Evolutionary conservation across 2,329 filamentous ascomycete species (phyloP).

Genomic region (Venturia pyrina): DNA sequence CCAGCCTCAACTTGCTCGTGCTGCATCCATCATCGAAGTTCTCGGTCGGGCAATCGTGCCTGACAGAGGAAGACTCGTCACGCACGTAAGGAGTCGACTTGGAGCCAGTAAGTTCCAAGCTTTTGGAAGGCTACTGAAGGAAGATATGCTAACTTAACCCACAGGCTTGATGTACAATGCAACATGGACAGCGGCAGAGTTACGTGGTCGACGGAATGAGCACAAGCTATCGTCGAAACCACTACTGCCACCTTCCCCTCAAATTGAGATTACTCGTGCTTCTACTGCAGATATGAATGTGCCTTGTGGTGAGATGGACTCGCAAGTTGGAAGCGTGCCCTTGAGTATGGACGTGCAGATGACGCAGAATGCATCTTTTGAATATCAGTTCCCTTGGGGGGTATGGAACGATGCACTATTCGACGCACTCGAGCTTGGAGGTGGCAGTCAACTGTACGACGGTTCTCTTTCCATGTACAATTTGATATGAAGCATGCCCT

Average conservation of each 20-base stretch:
- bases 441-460: background rate
- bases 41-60: conserved; percentile 14
- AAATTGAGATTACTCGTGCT: background rate
- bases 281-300: background rate
- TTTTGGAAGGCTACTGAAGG: no score
- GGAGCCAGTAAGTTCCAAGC: background rate
- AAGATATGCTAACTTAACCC: background rate
- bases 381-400: conserved; percentile 13
- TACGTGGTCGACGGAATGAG: conserved; percentile 9
- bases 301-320: background rate
- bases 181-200: conserved; percentile 11
- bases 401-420: conserved; percentile 13
- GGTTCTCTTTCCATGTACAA: background rate
- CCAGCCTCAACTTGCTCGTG: conserved; percentile 5
- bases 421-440: conserved; percentile 11
- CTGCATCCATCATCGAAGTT: conserved; percentile 11
- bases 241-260: background rate
- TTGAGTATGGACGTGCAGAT: background rate
- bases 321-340: background rate
- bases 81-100: conserved; percentile 13
- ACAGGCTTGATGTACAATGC: conserved; percentile 13
- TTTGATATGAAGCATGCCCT: background rate
- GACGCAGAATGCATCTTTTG: background rate
- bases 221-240: conserved; percentile 1
- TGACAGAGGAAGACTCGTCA: conserved; percentile 9